Evolutionary conservation across 495 filamentous ascomycete genomes (phyloP).

Genomic region (Neurospora sp.): DNA sequence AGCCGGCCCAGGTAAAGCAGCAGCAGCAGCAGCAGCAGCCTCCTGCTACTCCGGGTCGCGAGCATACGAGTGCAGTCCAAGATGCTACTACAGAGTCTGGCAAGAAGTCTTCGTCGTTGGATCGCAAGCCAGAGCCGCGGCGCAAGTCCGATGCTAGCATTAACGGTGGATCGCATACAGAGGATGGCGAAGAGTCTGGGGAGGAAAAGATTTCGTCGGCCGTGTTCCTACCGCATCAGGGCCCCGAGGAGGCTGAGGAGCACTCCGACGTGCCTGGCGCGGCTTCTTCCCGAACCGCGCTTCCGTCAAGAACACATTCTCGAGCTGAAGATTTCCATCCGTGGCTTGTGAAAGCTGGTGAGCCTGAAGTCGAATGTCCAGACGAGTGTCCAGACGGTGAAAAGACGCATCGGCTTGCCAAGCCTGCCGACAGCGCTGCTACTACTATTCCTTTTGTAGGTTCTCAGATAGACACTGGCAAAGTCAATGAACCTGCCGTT

Average conservation of each 20-base stretch:
- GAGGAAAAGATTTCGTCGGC: conserved; percentile 93
- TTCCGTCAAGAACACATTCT: conserved; percentile 18
- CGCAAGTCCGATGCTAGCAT: conserved; percentile 22
- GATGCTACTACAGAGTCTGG: conserved; percentile 1
- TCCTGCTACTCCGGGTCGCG: not conserved
- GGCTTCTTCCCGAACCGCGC: conserved; percentile 14
- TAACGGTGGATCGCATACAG: conserved; percentile 32
- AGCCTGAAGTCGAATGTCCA: conserved; percentile 31
- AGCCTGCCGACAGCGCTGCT: conserved; percentile 11
- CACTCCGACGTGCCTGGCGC: conserved; percentile 27
- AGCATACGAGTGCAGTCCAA: conserved; percentile 1
- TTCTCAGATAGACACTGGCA: conserved; percentile 18
- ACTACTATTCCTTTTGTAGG: conserved; percentile 12
- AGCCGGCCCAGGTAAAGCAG: not conserved
- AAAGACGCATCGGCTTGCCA: conserved; percentile 4
- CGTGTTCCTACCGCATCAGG: conserved; percentile 82
- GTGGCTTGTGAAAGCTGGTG: conserved; percentile 42
- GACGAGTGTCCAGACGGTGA: conserved; percentile 16
- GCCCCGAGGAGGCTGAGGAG: conserved; percentile 43
- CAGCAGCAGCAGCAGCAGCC: conserved; percentile 2
- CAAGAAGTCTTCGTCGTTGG: not conserved
- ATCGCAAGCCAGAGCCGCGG: conserved; percentile 8
- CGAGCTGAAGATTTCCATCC: conserved; percentile 31
- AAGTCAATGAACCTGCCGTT: conserved; percentile 28
- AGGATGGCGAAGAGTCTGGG: conserved; percentile 74